Conservation (phyloP, 2,329 filamentous ascomycete genomes). For the Amphichorda felina region DNA sequence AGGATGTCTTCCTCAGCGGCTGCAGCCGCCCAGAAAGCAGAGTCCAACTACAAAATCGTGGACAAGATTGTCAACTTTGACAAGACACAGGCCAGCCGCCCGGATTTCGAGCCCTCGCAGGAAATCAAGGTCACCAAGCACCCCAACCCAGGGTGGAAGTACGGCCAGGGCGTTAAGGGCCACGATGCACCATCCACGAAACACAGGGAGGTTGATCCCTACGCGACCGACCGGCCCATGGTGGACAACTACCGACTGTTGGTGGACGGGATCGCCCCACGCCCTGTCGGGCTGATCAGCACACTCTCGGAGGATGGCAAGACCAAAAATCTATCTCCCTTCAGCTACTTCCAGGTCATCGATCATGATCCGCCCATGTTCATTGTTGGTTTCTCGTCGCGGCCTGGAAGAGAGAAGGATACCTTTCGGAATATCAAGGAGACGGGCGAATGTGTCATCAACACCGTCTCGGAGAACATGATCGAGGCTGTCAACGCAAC, state of each 20-base stretch:
- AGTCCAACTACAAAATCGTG: conserved; percentile 9
- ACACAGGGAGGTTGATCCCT: conserved; percentile 69
- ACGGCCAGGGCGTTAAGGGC: conserved; percentile 20
- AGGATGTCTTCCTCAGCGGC: not conserved
- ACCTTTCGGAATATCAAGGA: conserved; percentile 60
- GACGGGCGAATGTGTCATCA: conserved; percentile 63
- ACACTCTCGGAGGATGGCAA: conserved; percentile 44
- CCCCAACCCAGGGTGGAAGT: conserved; percentile 34
- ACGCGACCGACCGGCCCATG: conserved; percentile 54
- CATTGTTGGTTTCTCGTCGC: conserved; percentile 36
- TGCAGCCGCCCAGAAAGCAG: conserved; percentile 3
- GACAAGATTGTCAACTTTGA: conserved; percentile 11
- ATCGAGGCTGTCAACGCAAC: conserved; percentile 71
- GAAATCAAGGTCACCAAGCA: conserved; percentile 14
- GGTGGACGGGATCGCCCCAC: conserved; percentile 66
- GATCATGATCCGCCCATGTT: conserved; percentile 77
- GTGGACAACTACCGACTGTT: conserved; percentile 77
- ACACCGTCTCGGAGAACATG: conserved; percentile 70
- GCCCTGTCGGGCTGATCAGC: conserved; percentile 56
- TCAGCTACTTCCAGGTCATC: conserved; percentile 69
- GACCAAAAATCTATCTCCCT: conserved; percentile 63
- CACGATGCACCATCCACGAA: conserved; percentile 17
- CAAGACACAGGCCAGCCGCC: conserved; percentile 10
- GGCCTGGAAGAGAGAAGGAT: conserved; percentile 52
- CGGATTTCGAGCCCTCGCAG: conserved; percentile 11